phyloP scores from a whole-genome alignment of 257 asterid genomes.

The Coffea eugenioides region DNA sequence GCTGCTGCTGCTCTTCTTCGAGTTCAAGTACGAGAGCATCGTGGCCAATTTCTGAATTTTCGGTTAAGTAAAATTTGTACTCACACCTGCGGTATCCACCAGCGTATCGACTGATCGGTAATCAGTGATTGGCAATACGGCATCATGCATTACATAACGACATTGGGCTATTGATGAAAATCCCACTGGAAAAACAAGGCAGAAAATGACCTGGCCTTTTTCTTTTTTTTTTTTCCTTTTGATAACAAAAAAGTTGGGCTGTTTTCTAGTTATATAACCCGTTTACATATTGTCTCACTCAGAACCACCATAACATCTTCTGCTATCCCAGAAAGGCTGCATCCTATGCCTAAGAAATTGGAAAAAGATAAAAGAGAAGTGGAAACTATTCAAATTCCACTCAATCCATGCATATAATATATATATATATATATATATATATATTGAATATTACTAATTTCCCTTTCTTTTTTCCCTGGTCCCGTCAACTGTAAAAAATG shows the following conservation, averaged over 20 bases:
- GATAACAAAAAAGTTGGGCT: slow-evolving; percentile 20
- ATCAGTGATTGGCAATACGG: not conserved
- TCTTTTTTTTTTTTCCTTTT: not conserved
- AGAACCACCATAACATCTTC: slow-evolving; percentile 18
- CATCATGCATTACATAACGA: not conserved
- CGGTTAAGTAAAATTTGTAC: not conserved
- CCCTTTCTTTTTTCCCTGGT: not conserved
- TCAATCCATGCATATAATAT: slow-evolving; percentile 25
- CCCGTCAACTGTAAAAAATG: not conserved
- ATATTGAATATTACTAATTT: not conserved
- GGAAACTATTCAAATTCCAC: slow-evolving; percentile 73
- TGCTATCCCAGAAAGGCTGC: slow-evolving; percentile 7
- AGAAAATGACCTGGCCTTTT: not conserved
- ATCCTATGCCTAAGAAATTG: not conserved
- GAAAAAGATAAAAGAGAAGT: not conserved
- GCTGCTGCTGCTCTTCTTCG: not conserved
- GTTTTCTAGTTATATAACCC: slow-evolving; percentile 13
- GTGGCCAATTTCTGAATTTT: slow-evolving; percentile 1
- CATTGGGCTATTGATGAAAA: not conserved
- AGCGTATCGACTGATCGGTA: not conserved
- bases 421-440: too few species aligned
- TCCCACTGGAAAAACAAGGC: not conserved
- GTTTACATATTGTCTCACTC: too few species aligned
- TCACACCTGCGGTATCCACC: not conserved
- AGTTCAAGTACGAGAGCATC: not conserved